phyloP scores from a whole-genome alignment of 495 filamentous ascomycete species.

The Tuber aestivum region DNA sequence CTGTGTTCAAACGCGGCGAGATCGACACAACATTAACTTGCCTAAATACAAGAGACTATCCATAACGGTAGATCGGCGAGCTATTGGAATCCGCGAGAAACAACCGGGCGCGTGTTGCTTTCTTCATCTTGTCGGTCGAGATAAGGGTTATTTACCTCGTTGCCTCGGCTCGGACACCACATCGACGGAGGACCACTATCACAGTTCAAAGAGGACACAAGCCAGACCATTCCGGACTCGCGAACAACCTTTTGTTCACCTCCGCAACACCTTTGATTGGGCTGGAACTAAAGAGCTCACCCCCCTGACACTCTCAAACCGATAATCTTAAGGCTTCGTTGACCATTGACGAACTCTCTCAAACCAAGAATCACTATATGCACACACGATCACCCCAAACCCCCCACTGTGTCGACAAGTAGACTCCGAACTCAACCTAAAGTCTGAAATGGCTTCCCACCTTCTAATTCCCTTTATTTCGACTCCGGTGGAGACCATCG shows the following conservation, averaged over 20 bases:
- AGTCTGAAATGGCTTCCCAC: background rate
- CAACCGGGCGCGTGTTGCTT: background rate
- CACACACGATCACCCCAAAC: background rate
- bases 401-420: background rate
- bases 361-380: background rate
- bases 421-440: background rate
- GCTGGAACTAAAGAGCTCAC: background rate
- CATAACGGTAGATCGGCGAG: background rate
- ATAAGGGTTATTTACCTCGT: background rate
- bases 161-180: background rate
- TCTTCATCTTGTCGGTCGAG: background rate
- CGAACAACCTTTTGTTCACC: background rate
- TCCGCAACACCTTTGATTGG: background rate
- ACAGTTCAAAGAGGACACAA: background rate
- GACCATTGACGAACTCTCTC: background rate
- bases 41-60: background rate
- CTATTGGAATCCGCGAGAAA: background rate
- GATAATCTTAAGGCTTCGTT: background rate
- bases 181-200: background rate
- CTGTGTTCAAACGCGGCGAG: background rate
- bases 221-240: background rate
- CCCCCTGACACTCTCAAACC: background rate
- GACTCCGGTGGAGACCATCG: conserved; percentile 29
- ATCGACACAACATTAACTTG: background rate
- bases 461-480: conserved; percentile 12